Evolutionary conservation across 2,329 filamentous ascomycete genomes (phyloP).

Genomic region (Talaromyces sp.): DNA sequence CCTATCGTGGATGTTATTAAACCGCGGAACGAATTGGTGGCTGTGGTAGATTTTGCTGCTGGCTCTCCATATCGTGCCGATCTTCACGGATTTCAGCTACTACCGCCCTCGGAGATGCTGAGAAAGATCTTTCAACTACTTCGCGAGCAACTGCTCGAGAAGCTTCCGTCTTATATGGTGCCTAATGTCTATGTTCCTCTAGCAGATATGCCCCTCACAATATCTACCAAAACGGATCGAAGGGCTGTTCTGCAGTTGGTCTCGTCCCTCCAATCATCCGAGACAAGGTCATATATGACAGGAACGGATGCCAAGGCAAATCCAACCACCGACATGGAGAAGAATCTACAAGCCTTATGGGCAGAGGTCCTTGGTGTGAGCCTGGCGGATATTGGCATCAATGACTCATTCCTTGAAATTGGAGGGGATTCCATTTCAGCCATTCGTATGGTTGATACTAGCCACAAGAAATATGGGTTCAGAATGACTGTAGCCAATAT

Average conservation of each 20-base stretch:
- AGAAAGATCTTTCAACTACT: background rate
- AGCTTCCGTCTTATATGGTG: background rate
- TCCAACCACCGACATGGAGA: background rate
- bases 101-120: background rate
- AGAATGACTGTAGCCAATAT: background rate
- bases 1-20: background rate
- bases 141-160: background rate
- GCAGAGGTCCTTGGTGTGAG: background rate
- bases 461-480: background rate
- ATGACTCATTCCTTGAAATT: constrained; percentile 31
- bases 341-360: background rate
- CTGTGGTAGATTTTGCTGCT: background rate
- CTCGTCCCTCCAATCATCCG: background rate
- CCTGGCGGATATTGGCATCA: background rate
- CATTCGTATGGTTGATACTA: constrained; percentile 15
- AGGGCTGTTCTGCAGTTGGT: background rate
- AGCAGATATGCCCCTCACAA: background rate
- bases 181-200: background rate
- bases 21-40: background rate
- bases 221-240: background rate
- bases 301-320: background rate
- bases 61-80: background rate
- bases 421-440: constrained; percentile 28
- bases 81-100: background rate
- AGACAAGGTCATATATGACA: background rate